A percentile compares a stretch with the other conserved stretches of the same genome.
phyloP scores from a whole-genome alignment of 495 filamentous ascomycete species.

The Glonium stellatum region DNA sequence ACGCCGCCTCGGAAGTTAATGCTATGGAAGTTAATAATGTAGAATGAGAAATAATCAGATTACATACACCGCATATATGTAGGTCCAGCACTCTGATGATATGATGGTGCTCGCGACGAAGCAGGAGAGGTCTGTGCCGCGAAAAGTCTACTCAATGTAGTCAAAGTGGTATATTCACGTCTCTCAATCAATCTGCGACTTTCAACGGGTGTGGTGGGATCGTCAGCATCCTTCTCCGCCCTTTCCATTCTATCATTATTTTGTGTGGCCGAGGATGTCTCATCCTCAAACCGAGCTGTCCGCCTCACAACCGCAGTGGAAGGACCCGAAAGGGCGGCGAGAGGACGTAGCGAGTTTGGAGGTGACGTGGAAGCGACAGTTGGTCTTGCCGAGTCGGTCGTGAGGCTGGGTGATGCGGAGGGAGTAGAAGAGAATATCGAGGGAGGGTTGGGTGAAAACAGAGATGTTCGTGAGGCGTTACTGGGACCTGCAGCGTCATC shows the following conservation, averaged over 20 bases:
- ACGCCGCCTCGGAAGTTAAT: slow-evolving; percentile 38
- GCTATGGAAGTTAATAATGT: slow-evolving; percentile 10
- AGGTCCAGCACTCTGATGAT: slow-evolving; percentile 24
- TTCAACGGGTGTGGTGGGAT: slow-evolving; percentile 35
- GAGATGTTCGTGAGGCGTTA: slow-evolving; percentile 34
- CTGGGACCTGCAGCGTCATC: slow-evolving; percentile 5
- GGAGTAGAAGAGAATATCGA: neutral
- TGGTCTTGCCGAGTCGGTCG: neutral
- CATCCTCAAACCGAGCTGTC: slow-evolving; percentile 11
- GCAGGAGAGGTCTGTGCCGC: slow-evolving; percentile 26
- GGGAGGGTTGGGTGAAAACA: slow-evolving; percentile 38
- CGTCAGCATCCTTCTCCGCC: slow-evolving; percentile 41
- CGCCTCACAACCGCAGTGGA: slow-evolving; percentile 14
- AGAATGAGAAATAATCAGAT: neutral
- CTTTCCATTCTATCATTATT: slow-evolving; percentile 13
- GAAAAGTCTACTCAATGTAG: slow-evolving; percentile 35
- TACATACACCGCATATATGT: slow-evolving; percentile 18
- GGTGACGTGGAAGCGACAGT: neutral
- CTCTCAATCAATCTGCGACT: slow-evolving; percentile 10
- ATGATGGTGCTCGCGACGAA: slow-evolving; percentile 29
- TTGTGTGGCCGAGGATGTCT: neutral
- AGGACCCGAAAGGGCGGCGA: slow-evolving; percentile 7
- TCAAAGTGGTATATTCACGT: slow-evolving; percentile 30
- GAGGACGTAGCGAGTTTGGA: slow-evolving; percentile 20
- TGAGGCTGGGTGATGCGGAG: neutral